These are phyloP conservation scores for Moesziomyces antarcticus DNA, from an alignment of 1,284 basidiomycete species.

Conservation along the genomic window DNA sequence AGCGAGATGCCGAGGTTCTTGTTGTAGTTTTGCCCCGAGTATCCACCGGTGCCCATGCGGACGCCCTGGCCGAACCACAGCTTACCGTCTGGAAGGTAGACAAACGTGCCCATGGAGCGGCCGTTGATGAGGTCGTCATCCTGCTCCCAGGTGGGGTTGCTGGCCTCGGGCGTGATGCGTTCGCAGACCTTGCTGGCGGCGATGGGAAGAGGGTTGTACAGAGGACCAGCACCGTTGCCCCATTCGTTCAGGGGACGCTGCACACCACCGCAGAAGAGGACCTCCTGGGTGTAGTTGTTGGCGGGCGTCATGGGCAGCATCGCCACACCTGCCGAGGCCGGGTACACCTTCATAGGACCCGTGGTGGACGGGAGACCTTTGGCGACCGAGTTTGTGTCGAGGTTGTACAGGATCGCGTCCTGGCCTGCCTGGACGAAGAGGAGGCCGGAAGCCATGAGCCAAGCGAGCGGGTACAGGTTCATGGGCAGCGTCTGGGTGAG, in stretches of 20 bases:
- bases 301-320: slow-evolving; percentile 89
- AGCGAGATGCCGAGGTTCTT: slow-evolving; percentile 46
- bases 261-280: slow-evolving; percentile 88
- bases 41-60: slow-evolving; percentile 73
- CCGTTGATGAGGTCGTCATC: slow-evolving; percentile 56
- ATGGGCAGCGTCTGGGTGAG: slow-evolving; percentile 36
- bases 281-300: slow-evolving; percentile 85
- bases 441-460: slow-evolving; percentile 52
- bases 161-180: slow-evolving; percentile 52
- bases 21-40: slow-evolving; percentile 78
- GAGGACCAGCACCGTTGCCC: slow-evolving; percentile 55
- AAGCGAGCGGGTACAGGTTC: slow-evolving; percentile 60
- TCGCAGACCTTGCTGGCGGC: slow-evolving; percentile 53
- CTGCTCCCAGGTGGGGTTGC: slow-evolving; percentile 35
- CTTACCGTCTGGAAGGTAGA: slow-evolving; percentile 81
- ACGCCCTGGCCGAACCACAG: slow-evolving; percentile 60
- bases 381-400: slow-evolving; percentile 26
- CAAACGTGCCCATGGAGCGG: slow-evolving; percentile 59
- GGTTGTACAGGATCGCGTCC: slow-evolving; percentile 40
- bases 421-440: slow-evolving; percentile 58
- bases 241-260: slow-evolving; percentile 69
- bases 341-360: slow-evolving; percentile 74
- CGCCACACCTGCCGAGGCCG: slow-evolving; percentile 85
- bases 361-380: slow-evolving; percentile 31
- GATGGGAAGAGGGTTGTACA: slow-evolving; percentile 37